phyloP scores from a whole-genome alignment of 2,329 filamentous ascomycete genomes.

The Metarhizium anisopliae region DNA sequence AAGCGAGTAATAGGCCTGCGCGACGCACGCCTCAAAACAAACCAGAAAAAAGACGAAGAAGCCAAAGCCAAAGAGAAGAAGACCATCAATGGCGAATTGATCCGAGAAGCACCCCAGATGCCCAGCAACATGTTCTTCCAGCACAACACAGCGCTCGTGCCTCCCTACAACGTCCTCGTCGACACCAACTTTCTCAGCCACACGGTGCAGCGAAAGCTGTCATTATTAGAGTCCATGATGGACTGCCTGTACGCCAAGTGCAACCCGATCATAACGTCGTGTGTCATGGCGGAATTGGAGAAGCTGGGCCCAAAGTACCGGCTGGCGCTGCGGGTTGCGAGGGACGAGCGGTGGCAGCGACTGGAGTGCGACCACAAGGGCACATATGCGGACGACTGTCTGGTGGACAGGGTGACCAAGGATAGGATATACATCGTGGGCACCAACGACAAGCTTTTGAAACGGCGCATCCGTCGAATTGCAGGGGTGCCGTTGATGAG shows the following conservation, averaged over 20 bases:
- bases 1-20: slow-evolving; percentile 77
- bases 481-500: slow-evolving; percentile 64
- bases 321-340: slow-evolving; percentile 74
- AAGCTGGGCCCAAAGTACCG: slow-evolving; percentile 85
- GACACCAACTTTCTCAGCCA: slow-evolving; percentile 90
- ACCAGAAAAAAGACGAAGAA: slow-evolving; percentile 57
- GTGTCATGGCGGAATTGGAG: slow-evolving; percentile 77
- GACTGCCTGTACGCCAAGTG: slow-evolving; percentile 89
- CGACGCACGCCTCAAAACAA: slow-evolving; percentile 76
- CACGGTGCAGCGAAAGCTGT: slow-evolving; percentile 84
- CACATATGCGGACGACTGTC: slow-evolving; percentile 72
- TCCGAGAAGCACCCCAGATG: slow-evolving; percentile 74
- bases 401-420: slow-evolving; percentile 66
- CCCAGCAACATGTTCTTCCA: slow-evolving; percentile 81
- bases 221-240: slow-evolving; percentile 83
- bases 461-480: slow-evolving; percentile 70
- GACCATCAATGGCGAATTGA: slow-evolving; percentile 48
- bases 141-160: slow-evolving; percentile 77
- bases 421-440: slow-evolving; percentile 71
- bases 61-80: slow-evolving; percentile 51
- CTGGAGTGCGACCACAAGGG: slow-evolving; percentile 87
- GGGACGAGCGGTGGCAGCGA: slow-evolving; percentile 82
- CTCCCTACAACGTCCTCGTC: slow-evolving; percentile 56
- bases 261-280: slow-evolving; percentile 71
- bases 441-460: slow-evolving; percentile 70